Evolutionary conservation across 2,329 filamentous ascomycete species (phyloP).

Genomic region (Capronia americana): DNA sequence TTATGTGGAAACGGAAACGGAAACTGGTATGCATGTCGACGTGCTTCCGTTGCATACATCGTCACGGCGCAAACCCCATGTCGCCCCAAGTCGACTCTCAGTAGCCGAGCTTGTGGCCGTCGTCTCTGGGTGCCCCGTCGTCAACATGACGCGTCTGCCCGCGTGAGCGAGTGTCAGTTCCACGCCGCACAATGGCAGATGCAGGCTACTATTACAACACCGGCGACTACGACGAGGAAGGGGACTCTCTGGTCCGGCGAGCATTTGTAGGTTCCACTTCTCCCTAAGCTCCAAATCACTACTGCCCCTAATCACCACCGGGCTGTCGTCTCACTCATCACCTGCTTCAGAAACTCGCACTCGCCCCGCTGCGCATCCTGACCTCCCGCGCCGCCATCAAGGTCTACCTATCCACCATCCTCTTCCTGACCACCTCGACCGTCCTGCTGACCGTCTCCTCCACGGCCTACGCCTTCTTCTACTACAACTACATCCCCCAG

Average conservation of each 20-base stretch:
- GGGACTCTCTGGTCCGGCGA: slow-evolving; percentile 24
- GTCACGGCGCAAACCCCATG: not conserved
- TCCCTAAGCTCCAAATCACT: not conserved
- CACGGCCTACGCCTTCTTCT: slow-evolving; percentile 70
- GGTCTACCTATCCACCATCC: slow-evolving; percentile 66
- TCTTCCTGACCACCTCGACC: slow-evolving; percentile 60
- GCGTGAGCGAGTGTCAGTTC: not conserved
- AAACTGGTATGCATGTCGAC: not conserved
- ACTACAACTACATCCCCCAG: slow-evolving; percentile 71
- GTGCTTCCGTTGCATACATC: not conserved
- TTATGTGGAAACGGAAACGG: too few species aligned
- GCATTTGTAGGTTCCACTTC: slow-evolving; percentile 22
- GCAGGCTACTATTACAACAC: not conserved
- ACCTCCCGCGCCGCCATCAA: slow-evolving; percentile 68
- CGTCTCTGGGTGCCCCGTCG: not conserved
- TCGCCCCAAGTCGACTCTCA: not conserved
- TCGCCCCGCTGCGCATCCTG: slow-evolving; percentile 61
- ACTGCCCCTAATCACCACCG: not conserved
- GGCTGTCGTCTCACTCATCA: not conserved
- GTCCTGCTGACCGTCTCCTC: slow-evolving; percentile 64
- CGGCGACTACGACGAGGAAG: slow-evolving; percentile 12
- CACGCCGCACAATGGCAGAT: slow-evolving; percentile 24
- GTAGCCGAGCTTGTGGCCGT: not conserved
- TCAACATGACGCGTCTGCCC: slow-evolving; percentile 1
- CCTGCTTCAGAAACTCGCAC: slow-evolving; percentile 56